phyloP scores from a whole-genome alignment of 495 filamentous ascomycete species.

The Saxophila tyrrhenica region DNA sequence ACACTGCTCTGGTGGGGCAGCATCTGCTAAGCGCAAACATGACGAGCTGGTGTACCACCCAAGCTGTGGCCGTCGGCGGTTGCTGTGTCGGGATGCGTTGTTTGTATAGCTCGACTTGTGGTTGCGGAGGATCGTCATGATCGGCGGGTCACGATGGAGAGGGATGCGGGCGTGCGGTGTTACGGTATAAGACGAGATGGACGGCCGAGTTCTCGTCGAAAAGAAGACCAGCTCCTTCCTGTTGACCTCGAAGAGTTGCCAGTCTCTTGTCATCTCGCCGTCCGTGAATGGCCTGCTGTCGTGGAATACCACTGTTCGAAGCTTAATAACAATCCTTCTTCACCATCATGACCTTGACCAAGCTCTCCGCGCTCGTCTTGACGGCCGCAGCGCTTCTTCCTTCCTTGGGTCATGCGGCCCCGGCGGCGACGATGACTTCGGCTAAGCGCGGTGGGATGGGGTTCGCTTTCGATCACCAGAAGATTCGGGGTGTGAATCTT shows the following conservation, averaged over 20 bases:
- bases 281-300: not conserved
- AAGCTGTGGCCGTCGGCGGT: not conserved
- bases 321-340: not conserved
- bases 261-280: not conserved
- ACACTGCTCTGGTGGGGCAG: not conserved
- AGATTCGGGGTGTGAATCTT: conserved; percentile 37
- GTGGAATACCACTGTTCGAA: not conserved
- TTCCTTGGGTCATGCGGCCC: conserved; percentile 6
- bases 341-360: conserved; percentile 9
- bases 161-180: not conserved
- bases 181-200: not conserved
- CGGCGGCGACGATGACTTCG: conserved; percentile 9
- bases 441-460: conserved; percentile 22
- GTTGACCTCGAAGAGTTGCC: not conserved
- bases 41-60: not conserved
- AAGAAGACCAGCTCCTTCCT: not conserved
- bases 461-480: conserved; percentile 30
- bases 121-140: not conserved
- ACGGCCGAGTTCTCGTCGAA: not conserved
- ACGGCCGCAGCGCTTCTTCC: conserved; percentile 15
- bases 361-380: conserved; percentile 5
- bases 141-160: not conserved
- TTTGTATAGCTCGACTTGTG: not conserved
- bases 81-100: not conserved
- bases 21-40: not conserved